phyloP scores from a whole-genome alignment of 352 stramenopile genomes.

The Halophytophthora polymorphica region DNA sequence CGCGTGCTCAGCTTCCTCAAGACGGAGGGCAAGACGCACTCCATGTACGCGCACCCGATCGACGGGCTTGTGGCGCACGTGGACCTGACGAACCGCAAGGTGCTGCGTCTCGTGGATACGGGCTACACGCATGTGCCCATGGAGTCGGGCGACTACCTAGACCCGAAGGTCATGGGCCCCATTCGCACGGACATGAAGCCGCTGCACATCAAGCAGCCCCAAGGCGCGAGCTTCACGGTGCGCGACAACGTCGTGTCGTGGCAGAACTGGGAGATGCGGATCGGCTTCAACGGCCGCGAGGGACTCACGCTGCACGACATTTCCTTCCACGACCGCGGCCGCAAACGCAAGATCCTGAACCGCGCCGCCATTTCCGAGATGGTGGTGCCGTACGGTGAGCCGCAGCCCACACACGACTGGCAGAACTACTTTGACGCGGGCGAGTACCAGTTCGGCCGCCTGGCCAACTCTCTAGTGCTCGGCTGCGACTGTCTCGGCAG shows the following conservation, averaged over 20 bases:
- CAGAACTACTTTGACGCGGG: slow-evolving; percentile 75
- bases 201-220: slow-evolving; percentile 48
- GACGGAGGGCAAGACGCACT: slow-evolving; percentile 8
- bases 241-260: slow-evolving; percentile 42
- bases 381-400: slow-evolving; percentile 67
- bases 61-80: slow-evolving; percentile 23
- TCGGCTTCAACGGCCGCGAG: slow-evolving; percentile 67
- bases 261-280: slow-evolving; percentile 59
- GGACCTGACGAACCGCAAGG: slow-evolving; percentile 14
- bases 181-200: slow-evolving; percentile 27
- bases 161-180: slow-evolving; percentile 11
- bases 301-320: slow-evolving; percentile 60
- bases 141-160: slow-evolving; percentile 21
- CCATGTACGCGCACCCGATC: slow-evolving; percentile 21
- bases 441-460: slow-evolving; percentile 56
- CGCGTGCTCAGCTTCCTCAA: slow-evolving; percentile 20
- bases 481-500: slow-evolving; percentile 70
- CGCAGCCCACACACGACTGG: slow-evolving; percentile 39
- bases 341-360: slow-evolving; percentile 36
- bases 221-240: slow-evolving; percentile 58
- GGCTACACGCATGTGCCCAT: slow-evolving; percentile 18
- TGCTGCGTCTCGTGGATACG: slow-evolving; percentile 15
- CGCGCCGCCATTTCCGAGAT: slow-evolving; percentile 59
- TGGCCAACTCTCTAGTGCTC: slow-evolving; percentile 53
- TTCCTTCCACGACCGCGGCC: slow-evolving; percentile 26